These are phyloP conservation scores for Nitzschia palea DNA, from an alignment of 108 stramenopile genomes.

Conservation along the genomic window DNA sequence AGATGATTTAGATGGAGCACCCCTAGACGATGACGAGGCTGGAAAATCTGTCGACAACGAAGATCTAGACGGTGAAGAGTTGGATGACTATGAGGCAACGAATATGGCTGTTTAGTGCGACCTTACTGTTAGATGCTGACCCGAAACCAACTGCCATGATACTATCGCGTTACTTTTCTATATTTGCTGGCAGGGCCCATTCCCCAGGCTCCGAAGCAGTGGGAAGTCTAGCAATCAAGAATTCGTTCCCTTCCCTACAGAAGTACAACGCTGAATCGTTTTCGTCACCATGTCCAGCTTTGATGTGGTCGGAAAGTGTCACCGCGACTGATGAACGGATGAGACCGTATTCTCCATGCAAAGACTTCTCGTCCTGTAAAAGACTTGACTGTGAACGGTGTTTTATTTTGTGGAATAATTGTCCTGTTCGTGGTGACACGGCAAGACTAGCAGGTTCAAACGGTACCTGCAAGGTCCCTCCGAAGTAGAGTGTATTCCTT, in stretches of 20 bases:
- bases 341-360: conserved; percentile 30
- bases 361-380: background rate
- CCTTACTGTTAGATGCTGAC: too few relatives aligned
- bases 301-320: conserved; percentile 37
- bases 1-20: conserved; percentile 28
- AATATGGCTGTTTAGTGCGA: background rate
- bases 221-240: conserved; percentile 24
- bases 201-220: conserved; percentile 39
- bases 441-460: conserved; percentile 31
- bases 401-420: conserved; percentile 35
- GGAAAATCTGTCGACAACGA: conserved; percentile 3
- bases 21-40: conserved; percentile 15
- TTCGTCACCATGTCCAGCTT: background rate
- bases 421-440: conserved; percentile 33
- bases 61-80: conserved; percentile 29
- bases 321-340: conserved; percentile 44
- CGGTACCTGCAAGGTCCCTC: conserved; percentile 27
- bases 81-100: conserved; percentile 15
- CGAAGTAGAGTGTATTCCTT: conserved; percentile 22
- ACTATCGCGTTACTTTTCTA: background rate
- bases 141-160: too few relatives aligned
- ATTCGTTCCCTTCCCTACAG: background rate
- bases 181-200: conserved; percentile 43
- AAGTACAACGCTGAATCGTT: background rate
- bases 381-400: background rate